Conservation (phyloP, 2,329 filamentous ascomycete genomes). For the Fusarium armeniacum region DNA sequence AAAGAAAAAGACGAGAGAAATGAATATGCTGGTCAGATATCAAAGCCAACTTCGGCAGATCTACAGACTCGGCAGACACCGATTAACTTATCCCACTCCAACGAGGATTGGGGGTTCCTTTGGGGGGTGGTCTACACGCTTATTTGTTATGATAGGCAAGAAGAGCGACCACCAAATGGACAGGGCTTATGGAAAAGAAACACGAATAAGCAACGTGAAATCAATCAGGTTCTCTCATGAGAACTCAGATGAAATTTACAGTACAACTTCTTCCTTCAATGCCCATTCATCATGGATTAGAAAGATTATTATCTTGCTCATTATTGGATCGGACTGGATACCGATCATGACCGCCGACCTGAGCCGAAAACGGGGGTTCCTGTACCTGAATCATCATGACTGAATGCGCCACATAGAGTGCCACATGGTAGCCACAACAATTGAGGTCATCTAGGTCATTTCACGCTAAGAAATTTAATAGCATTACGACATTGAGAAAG, state of each 20-base stretch:
- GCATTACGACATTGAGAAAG: slow-evolving; percentile 32
- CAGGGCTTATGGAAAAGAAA: neutral
- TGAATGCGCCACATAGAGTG: slow-evolving; percentile 1
- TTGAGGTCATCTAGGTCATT: slow-evolving; percentile 15
- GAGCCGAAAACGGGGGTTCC: slow-evolving; percentile 14
- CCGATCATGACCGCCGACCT: slow-evolving; percentile 42
- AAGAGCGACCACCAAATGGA: slow-evolving; percentile 1
- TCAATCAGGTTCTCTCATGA: slow-evolving; percentile 17
- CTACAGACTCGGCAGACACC: slow-evolving; percentile 32
- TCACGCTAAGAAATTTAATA: slow-evolving; percentile 24
- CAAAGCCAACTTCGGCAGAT: slow-evolving; percentile 16
- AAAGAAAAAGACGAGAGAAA: slow-evolving; percentile 4
- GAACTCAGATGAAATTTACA: neutral
- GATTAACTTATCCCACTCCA: slow-evolving; percentile 31
- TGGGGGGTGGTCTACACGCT: slow-evolving; percentile 4
- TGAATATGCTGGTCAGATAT: slow-evolving; percentile 8
- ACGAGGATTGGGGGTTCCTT: slow-evolving; percentile 35
- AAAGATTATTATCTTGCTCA: slow-evolving; percentile 23
- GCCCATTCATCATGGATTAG: slow-evolving; percentile 21
- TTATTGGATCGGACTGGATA: slow-evolving; percentile 40
- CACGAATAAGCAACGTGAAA: neutral
- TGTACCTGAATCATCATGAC: slow-evolving; percentile 20
- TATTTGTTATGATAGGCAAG: slow-evolving; percentile 9
- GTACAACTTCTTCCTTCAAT: slow-evolving; percentile 9
- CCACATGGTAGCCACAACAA: slow-evolving; percentile 15